Base-by-base conservation (phyloP, 176 grass and related monocot species). In the Carex kokanica region DNA sequence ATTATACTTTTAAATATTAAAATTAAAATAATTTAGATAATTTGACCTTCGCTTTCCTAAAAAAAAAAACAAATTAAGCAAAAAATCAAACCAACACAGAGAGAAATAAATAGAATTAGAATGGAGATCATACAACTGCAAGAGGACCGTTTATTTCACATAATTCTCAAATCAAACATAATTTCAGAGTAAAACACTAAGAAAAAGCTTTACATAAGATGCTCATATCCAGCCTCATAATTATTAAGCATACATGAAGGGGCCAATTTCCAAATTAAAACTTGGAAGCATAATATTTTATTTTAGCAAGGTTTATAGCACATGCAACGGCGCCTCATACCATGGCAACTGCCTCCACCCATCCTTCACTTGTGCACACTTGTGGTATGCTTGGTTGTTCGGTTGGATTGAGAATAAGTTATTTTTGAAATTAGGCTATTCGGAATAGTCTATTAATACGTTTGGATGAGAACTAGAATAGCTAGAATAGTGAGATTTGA, bases 291-390 rank as follows among this genome's bases (percentile, higher is more conserved):
- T 24, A 20, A 5, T 70, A 6, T 41, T 41, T 43, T n/a, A 36
- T 2, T 41, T 61, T 70, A 88, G 38, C 87, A 88, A 29, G 75
- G 16, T 61, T 64, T 88, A 23, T 68, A 55, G 64, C 87, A 88
- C 81, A 88, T 52, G 74, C 87, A 88, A 34, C 83, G 83, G 4
- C 87, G 73, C 38, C 49, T 31, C n/a, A 52, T 14, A 2, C 82
- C 72, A 3, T 78, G n/a, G 82, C 86, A 88, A 60, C n/a, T 83
- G 27, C 86, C 86, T 0, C 82, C 73, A 0, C 31, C 67, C 45
- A 84, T 36, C 82, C 82, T 67, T 88, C 82, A 1, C 70, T 70
- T 3, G 11, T n/a, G 62, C 86, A 88, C 14, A 88, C 82, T 24
- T 57, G 59, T 0, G 86, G n/a, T n/a, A n/a, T n/a, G n/a, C n/a